A percentile compares a stretch with the other conserved stretches of the same genome.
These are phyloP conservation scores for Mesembryanthemum crystallinum DNA, from an alignment of 148 eudicot species.

Conservation along the genomic window DNA sequence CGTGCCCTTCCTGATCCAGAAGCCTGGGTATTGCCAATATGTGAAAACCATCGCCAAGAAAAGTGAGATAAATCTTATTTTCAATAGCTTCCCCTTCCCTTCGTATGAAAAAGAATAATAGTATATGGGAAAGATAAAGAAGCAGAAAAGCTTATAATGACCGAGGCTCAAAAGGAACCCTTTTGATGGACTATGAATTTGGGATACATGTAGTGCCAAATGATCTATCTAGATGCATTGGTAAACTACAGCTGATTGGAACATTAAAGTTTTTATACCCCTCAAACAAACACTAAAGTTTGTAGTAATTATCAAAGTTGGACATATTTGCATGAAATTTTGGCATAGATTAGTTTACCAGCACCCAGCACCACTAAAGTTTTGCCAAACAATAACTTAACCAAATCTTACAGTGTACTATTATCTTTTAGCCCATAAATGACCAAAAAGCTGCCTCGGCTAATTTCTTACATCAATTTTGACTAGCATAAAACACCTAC, in stretches of 20 bases:
- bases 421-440: neutral
- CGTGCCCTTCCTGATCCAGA: conserved; percentile 80
- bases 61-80: neutral
- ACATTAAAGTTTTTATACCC: too few species aligned
- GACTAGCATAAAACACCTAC: neutral
- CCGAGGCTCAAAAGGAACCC: neutral
- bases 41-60: neutral
- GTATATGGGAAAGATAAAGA: neutral
- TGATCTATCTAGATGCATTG: conserved; percentile 46
- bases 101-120: neutral
- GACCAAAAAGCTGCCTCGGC: neutral
- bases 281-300: too few species aligned
- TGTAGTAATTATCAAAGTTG: too few species aligned
- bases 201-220: conserved; percentile 58
- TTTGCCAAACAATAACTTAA: neutral
- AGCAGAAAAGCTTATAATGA: neutral
- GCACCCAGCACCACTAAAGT: neutral
- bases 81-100: neutral
- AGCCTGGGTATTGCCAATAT: conserved; percentile 49
- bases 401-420: too few species aligned
- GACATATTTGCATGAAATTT: neutral
- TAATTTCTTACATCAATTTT: neutral
- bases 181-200: neutral
- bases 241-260: neutral
- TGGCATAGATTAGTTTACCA: neutral